Evolutionary conservation across 2,329 filamentous ascomycete genomes (phyloP), one percentile per base, ranked within the genome.

Genomic region (Xylariomycetidae sp.): DNA sequence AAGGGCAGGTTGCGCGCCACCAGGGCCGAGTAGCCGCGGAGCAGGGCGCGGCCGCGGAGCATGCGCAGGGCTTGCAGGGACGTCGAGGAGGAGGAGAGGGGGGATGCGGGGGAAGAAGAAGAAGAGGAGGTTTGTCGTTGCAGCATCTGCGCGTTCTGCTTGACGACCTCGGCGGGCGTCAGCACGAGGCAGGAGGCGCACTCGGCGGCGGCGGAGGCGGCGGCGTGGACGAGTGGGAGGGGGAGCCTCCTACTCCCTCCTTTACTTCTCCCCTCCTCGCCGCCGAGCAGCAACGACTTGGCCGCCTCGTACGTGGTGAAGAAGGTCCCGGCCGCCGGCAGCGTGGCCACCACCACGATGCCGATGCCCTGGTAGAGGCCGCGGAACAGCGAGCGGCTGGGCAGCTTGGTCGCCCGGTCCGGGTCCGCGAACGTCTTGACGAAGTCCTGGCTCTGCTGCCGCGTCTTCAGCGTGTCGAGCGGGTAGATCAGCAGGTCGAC

Each of bases 61-160:
- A 65, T 68, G 37, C 57, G 64, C 42, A 76, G 57, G 1, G 68
- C 67, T 37, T 61, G 58, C n/a, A 73, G 48, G 0, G 70, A 74
- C 1, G 67, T 68, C 4, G 61, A 64, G 16, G 33, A 29, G 7
- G 29, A 43, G 12, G 41, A 51, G 19, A n/a, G n/a, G n/a, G n/a
- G n/a, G 29, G 4, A 23, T 18, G 26, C n/a, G 6, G 7, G 26
- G 14, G n/a, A 4, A 13, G 14, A 9, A 7, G 23, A 19, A 8
- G 20, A 23, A 8, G 20, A 23, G 8, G 20, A 12, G 8, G 10
- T 12, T 16, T 28, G 52, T 8, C 42, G 50, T 15, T 66, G 47
- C 20, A 92, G 67, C 73, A 95, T 88, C 58, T 95, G 88, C 0
- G 89, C 87, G 58, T 95, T 95, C 56, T 94, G 88, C 63, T 95